Evolutionary conservation across 2,329 filamentous ascomycete species (phyloP), one percentile per base, ranked within the genome.

Genomic region (Fusarium torulosum): DNA sequence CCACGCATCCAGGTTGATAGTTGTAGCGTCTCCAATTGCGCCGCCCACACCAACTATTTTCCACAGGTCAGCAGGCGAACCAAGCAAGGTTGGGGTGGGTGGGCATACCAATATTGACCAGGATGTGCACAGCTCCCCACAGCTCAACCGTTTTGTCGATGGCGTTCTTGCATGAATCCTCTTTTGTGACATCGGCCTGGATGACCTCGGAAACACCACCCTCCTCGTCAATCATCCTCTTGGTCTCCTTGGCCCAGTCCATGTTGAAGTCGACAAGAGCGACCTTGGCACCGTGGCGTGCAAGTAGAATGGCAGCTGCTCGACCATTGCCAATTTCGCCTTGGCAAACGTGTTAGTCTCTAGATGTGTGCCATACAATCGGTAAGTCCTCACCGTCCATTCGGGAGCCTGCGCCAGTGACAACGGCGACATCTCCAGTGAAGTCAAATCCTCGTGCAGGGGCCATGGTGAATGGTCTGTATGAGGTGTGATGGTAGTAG

Each of bases 321-420:
- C 53, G 45, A 20, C 53, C 53, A 11, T 56, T 56, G 11, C 53
- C 53, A 35, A 56, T 56, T 6, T 56, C 53, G 21, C 53, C 53
- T 56, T 27, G 14, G 1, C 41, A 14, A 44, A 20, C 6, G 7
- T 21, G 41, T 53, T 53, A 53, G 51, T 21, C n/a, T 21, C 2
- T 2, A 3, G 7, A 15, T 11, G 5, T 21, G 6, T 4, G 8
- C 4, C 10, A 33, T 6, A 4, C 10, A 19, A 13, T 4, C 19
- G 8, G 10, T 7, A 6, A 15, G 3, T 25, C 33, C 53, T 35
- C 6, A 25, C 53, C 45, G 21, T 56, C 45, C 35, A 56, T 56
- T 19, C 45, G 37, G 14, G 53, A 56, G n/a, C 53, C 53, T 6
- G 53, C 53, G 1, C 53, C 53, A 17, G 53, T 56, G 37, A 56